A percentile compares a stretch with the other conserved stretches of the same genome.
phyloP scores from a whole-genome alignment of 257 asterid genomes.

The Knoxia roxburghii region DNA sequence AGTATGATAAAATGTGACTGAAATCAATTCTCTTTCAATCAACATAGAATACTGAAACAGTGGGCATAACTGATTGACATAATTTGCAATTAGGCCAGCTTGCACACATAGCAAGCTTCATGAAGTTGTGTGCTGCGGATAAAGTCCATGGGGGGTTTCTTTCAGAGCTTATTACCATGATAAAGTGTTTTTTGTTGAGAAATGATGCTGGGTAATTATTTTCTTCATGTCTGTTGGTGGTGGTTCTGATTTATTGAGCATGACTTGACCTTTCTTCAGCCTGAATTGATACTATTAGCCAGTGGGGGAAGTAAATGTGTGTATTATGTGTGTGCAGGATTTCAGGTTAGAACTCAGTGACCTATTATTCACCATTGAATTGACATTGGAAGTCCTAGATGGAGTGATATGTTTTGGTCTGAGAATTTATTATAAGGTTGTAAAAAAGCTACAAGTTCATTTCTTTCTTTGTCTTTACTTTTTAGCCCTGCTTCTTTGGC shows the following conservation, averaged over 20 bases:
- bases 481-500: no score
- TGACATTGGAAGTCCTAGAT: background rate
- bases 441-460: background rate
- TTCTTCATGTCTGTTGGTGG: background rate
- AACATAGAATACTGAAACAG: no score
- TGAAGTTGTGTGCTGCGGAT: background rate
- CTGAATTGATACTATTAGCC: background rate
- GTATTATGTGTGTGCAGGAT: background rate
- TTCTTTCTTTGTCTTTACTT: no score
- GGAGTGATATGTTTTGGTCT: background rate
- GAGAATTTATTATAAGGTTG: background rate
- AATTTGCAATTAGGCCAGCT: background rate
- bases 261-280: slow-evolving; percentile 1
- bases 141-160: background rate
- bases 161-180: background rate
- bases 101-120: background rate
- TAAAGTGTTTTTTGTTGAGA: background rate
- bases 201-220: background rate
- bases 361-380: background rate
- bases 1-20: no score
- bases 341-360: background rate
- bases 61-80: no score
- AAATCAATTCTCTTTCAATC: no score
- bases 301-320: background rate
- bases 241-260: background rate